Evolutionary conservation across 495 filamentous ascomycete genomes (phyloP).

Genomic region (Glutinoglossum americanum): DNA sequence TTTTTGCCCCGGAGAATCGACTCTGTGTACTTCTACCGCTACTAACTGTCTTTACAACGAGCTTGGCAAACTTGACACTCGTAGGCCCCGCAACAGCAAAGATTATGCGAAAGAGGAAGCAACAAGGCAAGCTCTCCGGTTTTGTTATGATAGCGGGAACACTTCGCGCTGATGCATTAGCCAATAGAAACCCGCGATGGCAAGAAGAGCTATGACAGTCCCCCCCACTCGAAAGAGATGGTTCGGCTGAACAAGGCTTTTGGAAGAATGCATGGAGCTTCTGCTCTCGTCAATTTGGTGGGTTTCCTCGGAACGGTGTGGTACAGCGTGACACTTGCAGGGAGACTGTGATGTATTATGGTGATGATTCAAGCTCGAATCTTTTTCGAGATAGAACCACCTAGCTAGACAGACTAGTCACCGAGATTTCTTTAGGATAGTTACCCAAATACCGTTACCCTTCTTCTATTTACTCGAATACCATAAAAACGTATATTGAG

Average conservation of each 20-base stretch:
- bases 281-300: slow-evolving; percentile 50
- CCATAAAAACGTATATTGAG: too few relatives aligned
- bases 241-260: slow-evolving; percentile 58
- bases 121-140: slow-evolving; percentile 36
- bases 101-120: slow-evolving; percentile 50
- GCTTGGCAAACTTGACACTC: slow-evolving; percentile 40
- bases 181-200: slow-evolving; percentile 49
- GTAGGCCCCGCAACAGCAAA: slow-evolving; percentile 51
- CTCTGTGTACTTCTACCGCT: slow-evolving; percentile 42
- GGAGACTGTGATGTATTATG: slow-evolving; percentile 31
- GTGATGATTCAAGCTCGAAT: too few relatives aligned
- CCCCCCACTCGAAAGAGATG: slow-evolving; percentile 67
- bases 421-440: too few relatives aligned
- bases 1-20: slow-evolving; percentile 31
- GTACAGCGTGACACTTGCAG: slow-evolving; percentile 52
- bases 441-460: too few relatives aligned
- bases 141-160: background rate
- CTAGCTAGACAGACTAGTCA: too few relatives aligned
- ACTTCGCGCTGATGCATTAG: background rate
- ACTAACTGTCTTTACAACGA: slow-evolving; percentile 36
- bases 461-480: too few relatives aligned
- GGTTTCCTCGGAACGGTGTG: slow-evolving; percentile 40
- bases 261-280: slow-evolving; percentile 53
- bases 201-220: slow-evolving; percentile 56
- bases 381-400: too few relatives aligned